Conservation (phyloP, 352 stramenopile species). For the Phytophthora hibernalis region DNA sequence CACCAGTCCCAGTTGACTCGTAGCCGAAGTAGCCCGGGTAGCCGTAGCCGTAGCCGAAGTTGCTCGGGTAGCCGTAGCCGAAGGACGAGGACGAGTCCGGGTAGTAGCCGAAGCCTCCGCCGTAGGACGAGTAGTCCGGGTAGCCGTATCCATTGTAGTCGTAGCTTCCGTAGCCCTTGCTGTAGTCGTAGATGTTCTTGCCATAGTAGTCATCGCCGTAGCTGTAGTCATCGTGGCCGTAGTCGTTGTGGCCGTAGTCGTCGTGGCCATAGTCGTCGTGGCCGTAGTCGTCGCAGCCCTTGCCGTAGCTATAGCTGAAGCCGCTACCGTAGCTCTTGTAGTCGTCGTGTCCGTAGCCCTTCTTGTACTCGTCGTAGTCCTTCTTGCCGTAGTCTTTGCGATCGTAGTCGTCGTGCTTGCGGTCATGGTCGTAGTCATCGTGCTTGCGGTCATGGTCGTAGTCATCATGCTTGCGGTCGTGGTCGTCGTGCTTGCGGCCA, state of each 20-base stretch:
- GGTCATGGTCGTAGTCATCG: not conserved
- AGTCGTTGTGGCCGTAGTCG: constrained; percentile 1
- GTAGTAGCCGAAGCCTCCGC: constrained; percentile 8
- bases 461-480: not conserved
- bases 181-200: not conserved
- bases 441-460: not conserved
- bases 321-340: constrained; percentile 4
- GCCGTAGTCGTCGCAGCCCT: not conserved
- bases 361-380: constrained; percentile 1
- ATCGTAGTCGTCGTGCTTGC: not conserved
- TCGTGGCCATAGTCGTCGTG: constrained; percentile 5
- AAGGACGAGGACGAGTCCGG: constrained; percentile 16
- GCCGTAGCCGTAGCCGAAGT: constrained; percentile 14
- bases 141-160: constrained; percentile 2
- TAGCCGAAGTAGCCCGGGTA: constrained; percentile 10
- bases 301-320: constrained; percentile 6
- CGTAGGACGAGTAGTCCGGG: constrained; percentile 18
- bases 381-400: not conserved
- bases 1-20: constrained; percentile 4
- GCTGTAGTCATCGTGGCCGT: constrained; percentile 2
- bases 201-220: not conserved
- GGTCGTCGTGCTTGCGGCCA: constrained; percentile 1
- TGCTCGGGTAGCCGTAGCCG: constrained; percentile 1
- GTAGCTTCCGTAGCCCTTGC: not conserved
- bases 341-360: constrained; percentile 2